Conservation (phyloP, 2,329 filamentous ascomycete species). For the Hymenoscyphus linearis region DNA sequence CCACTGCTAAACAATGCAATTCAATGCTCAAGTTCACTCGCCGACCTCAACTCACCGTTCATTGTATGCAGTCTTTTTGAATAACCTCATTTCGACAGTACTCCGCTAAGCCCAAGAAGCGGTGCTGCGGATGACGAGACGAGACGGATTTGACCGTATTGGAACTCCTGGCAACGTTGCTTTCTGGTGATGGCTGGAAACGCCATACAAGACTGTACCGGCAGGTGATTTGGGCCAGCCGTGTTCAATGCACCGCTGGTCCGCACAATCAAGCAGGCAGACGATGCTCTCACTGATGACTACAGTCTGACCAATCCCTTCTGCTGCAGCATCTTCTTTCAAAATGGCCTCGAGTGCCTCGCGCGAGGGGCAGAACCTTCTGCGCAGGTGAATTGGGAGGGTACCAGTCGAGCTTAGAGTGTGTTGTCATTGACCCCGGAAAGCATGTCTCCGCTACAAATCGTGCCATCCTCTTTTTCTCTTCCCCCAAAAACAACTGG, state of each 20-base stretch:
- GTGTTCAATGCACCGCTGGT: neutral
- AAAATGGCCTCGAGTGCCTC: neutral
- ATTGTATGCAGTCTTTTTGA: neutral
- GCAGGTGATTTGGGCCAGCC: neutral
- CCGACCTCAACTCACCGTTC: neutral
- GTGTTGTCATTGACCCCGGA: neutral
- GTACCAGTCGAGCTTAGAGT: neutral
- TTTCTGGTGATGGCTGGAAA: neutral
- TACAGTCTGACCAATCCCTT: neutral
- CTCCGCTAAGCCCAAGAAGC: neutral
- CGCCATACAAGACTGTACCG: neutral
- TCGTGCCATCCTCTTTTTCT: neutral
- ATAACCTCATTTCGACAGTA: neutral
- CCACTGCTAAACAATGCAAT: neutral
- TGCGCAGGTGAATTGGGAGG: neutral
- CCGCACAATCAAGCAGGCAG: neutral
- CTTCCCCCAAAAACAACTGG: neutral
- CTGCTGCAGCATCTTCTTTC: neutral
- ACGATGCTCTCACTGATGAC: neutral
- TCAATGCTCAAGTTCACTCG: neutral
- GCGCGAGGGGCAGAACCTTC: neutral
- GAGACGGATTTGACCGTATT: neutral
- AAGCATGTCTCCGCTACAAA: neutral
- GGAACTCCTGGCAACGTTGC: neutral
- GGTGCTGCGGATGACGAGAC: neutral